Base-by-base conservation (phyloP, 2,329 filamentous ascomycete species). In the Fusarium tjaetaba region DNA sequence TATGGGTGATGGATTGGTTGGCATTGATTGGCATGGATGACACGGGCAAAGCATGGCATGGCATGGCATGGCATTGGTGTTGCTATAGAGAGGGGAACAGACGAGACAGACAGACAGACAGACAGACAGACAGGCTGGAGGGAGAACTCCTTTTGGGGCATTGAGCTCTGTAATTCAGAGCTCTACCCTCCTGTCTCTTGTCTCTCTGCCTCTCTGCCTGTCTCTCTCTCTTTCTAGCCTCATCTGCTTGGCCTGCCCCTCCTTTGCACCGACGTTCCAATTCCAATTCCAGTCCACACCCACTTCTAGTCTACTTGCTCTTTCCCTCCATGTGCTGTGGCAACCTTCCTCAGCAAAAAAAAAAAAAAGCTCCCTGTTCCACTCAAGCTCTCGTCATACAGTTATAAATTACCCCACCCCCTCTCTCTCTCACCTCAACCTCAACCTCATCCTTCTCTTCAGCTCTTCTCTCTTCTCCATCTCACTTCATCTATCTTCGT, bases 401-500 rank as follows among this genome's bases (percentile, higher is more conserved):
- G 51, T 51, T 65, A 64, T 77, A 73, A 77, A 77, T 68, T 72
- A 70, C 74, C 74, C 75, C 74, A 73, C 75, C 73, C 68, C 68
- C 66, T 65, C 32, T 34, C 34, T 36, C 34, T 36, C 34, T 34
- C 34, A 66, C 58, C 64, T 72, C 59, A 58, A 36, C 36, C 36
- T 38, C 36, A 38, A 65, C 62, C 64, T 72, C 61, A 61, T 58
- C 69, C 43, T 64, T 26, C 32, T 26, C 55, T 39, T 53, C 49
- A 64, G 58, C 46, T 49, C 41, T 63, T 36, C 48, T 39, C 62
- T 63, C 56, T 9, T 43, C 34, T 53, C 28, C 43, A 61, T 46
- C 32, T 52, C 51, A 59, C 51, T 39, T 22, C 34, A 39, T 53
- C 51, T n/a, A 51, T 18, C 64, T 66, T 60, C 46, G n/a, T 61